Evolutionary conservation across 345 rosid genomes (phyloP), one percentile per base, ranked within the genome.

Genomic region (Hibiscus trionum): DNA sequence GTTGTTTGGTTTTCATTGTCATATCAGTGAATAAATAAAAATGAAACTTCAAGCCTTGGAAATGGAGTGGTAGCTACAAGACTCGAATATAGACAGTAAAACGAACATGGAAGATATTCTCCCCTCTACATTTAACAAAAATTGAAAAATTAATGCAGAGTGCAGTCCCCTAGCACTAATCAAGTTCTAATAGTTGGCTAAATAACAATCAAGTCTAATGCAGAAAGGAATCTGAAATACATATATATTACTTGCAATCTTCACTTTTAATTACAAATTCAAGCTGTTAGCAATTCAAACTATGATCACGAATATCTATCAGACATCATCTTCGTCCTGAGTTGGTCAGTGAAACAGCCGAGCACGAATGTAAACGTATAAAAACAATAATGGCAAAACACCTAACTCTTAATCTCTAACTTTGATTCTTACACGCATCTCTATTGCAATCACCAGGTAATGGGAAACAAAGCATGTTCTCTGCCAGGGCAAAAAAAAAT

Each of bases 241-340:
- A 31, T 77, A 71, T 77, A 71, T 75, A 74, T 66, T 61, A 71
- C 78, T 60, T 60, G 76, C 75, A 75, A 68, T 70, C 83, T 69
- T 77, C 68, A 57, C 31, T 78, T 72, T 73, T 86, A 80, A 85
- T 79, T 83, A 81, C 87, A 80, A 82, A 83, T 77, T 81, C 80
- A 81, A 79, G 76, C 80, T 47, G 91, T 89, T 82, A 87, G 88
- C 79, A 80, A 82, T 77, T 47, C 86, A 80, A 77, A 81, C 86
- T 85, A 71, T 55, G 59, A 55, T 71, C 76, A 76, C 83, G 78
- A 75, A 75, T 64, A 62, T 67, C 82, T 69, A 82, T 84, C 80
- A 71, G 78, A 75, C 21, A 47, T 73, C 56, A 63, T 61, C 37
- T 73, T 71, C 76, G 72, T 75, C 66, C 68, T 73, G 69, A 16